Percentiles rank a stretch among this genome's conserved stretches.
These are phyloP conservation scores for Pleurotus citrinopileatus DNA, from an alignment of 768 basidiomycete species.

Conservation along the genomic window DNA sequence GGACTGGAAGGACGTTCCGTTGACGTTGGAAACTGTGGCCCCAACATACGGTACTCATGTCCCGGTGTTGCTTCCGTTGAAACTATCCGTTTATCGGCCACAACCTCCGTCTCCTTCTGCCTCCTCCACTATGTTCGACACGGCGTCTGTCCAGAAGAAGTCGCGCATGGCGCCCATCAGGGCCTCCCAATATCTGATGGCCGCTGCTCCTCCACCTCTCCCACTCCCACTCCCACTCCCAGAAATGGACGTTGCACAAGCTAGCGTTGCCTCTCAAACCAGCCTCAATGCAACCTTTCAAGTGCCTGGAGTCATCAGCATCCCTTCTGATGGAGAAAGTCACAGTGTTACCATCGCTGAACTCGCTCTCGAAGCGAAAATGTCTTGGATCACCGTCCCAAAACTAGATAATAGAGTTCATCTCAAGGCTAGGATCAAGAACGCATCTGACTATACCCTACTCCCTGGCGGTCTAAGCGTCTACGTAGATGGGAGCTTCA, in stretches of 20 bases:
- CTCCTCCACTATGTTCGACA: not conserved
- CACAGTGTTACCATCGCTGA: slow-evolving; percentile 41
- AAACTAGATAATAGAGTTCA: slow-evolving; percentile 35
- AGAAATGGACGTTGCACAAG: slow-evolving; percentile 6
- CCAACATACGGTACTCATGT: slow-evolving; percentile 34
- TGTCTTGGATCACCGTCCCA: slow-evolving; percentile 43
- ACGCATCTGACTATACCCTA: slow-evolving; percentile 51
- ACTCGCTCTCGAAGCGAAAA: slow-evolving; percentile 31
- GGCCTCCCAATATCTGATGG: too few relatives aligned
- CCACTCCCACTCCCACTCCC: not conserved
- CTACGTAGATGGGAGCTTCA: slow-evolving; percentile 56
- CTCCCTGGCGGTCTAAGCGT: slow-evolving; percentile 46
- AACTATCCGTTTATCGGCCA: slow-evolving; percentile 16
- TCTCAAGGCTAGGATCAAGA: slow-evolving; percentile 49
- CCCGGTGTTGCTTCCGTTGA: slow-evolving; percentile 31
- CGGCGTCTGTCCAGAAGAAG: too few relatives aligned
- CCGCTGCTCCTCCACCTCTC: not conserved
- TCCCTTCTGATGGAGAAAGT: slow-evolving; percentile 36
- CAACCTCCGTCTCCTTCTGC: not conserved
- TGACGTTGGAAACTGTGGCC: slow-evolving; percentile 35
- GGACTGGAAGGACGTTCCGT: slow-evolving; percentile 36
- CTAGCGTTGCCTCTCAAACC: slow-evolving; percentile 29
- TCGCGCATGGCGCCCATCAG: too few relatives aligned
- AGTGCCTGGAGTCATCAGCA: slow-evolving; percentile 37
- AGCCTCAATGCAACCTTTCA: slow-evolving; percentile 38